phyloP scores from a whole-genome alignment of 2,329 filamentous ascomycete genomes.

The Stagonosporopsis rhizophila region DNA sequence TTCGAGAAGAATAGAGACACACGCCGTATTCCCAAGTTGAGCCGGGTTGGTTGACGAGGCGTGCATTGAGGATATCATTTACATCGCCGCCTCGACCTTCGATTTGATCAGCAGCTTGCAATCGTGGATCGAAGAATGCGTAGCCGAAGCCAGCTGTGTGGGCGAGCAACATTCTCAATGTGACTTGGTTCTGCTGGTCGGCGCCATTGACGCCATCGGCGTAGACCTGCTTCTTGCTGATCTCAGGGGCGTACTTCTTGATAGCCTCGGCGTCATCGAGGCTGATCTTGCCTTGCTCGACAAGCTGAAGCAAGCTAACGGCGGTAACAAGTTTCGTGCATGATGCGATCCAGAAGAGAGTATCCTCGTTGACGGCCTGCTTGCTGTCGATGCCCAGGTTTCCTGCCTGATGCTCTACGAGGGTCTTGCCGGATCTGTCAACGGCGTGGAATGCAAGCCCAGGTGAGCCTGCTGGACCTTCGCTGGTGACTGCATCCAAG shows the following conservation, averaged over 20 bases:
- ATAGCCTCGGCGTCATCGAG: slow-evolving; percentile 46
- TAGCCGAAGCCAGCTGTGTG: slow-evolving; percentile 62
- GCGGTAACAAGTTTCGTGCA: slow-evolving; percentile 54
- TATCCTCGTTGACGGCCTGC: slow-evolving; percentile 66
- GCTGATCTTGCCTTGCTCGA: slow-evolving; percentile 46
- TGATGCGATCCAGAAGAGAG: slow-evolving; percentile 65
- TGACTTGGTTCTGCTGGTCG: slow-evolving; percentile 55
- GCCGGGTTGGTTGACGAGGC: slow-evolving; percentile 70
- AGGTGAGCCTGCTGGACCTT: slow-evolving; percentile 44
- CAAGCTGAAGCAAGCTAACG: slow-evolving; percentile 45
- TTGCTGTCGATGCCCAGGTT: slow-evolving; percentile 48
- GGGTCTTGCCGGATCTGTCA: slow-evolving; percentile 53
- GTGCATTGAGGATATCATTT: slow-evolving; percentile 58
- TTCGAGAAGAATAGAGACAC: slow-evolving; percentile 5
- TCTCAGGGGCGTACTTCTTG: slow-evolving; percentile 43
- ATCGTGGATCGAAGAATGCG: slow-evolving; percentile 56
- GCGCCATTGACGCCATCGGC: slow-evolving; percentile 43
- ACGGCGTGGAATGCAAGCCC: slow-evolving; percentile 56
- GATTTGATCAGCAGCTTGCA: slow-evolving; percentile 55
- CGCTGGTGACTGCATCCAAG: slow-evolving; percentile 37
- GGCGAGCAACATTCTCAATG: slow-evolving; percentile 58
- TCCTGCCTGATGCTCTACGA: slow-evolving; percentile 53
- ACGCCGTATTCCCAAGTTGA: slow-evolving; percentile 65
- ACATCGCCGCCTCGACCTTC: slow-evolving; percentile 66
- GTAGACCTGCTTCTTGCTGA: slow-evolving; percentile 53